Evolutionary conservation across 2,329 filamentous ascomycete species (phyloP).

Genomic region (Ophiostoma pallidulum): DNA sequence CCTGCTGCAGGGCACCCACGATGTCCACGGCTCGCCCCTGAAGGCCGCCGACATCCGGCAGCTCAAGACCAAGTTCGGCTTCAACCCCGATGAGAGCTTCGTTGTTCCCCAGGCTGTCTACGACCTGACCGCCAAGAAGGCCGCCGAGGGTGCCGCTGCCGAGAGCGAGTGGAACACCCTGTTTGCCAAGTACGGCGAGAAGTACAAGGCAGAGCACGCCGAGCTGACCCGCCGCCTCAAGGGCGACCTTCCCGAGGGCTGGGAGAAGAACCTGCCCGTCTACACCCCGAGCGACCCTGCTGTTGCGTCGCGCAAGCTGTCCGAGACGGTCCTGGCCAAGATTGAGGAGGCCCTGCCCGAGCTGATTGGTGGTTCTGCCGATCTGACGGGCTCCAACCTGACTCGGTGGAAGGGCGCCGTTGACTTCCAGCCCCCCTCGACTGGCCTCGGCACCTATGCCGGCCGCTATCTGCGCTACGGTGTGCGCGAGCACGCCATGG

Average conservation of each 20-base stretch:
- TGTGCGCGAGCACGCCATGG: constrained; percentile 89
- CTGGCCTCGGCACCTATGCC: constrained; percentile 71
- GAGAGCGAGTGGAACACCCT: constrained; percentile 96
- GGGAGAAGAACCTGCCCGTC: constrained; percentile 86
- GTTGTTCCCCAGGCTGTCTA: constrained; percentile 91
- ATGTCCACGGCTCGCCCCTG: constrained; percentile 91
- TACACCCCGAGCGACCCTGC: constrained; percentile 82
- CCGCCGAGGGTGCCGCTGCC: constrained; percentile 73
- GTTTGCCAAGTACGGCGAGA: constrained; percentile 72
- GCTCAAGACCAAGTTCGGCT: constrained; percentile 91
- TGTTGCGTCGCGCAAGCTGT: constrained; percentile 90
- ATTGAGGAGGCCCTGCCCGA: constrained; percentile 78
- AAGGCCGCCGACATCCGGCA: constrained; percentile 91
- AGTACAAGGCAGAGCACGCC: constrained; percentile 67
- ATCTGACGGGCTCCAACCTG: constrained; percentile 97
- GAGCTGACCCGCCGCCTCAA: constrained; percentile 75
- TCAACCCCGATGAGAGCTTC: constrained; percentile 90
- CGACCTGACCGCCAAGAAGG: constrained; percentile 78
- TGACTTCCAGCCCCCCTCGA: constrained; percentile 90
- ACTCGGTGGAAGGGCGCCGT: constrained; percentile 95
- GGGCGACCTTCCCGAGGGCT: constrained; percentile 83
- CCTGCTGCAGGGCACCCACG: constrained; percentile 82
- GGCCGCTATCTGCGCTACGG: constrained; percentile 91
- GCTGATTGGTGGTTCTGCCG: constrained; percentile 89
- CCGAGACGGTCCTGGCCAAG: constrained; percentile 84